phyloP scores from a whole-genome alignment of 1,139 yeast species.

The Pichia sp. region DNA sequence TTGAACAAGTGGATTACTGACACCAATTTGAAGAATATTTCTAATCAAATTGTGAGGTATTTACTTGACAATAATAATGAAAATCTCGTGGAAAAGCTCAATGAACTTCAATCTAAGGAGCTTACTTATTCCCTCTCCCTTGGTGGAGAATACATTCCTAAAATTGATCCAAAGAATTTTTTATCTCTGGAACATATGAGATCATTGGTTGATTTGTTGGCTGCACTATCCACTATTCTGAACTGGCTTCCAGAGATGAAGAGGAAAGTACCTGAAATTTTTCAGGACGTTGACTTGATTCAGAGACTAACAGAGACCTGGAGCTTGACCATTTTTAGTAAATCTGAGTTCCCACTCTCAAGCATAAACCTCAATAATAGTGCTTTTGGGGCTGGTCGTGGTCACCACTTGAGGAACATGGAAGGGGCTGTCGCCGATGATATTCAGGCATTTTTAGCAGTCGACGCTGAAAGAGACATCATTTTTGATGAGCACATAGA shows the following conservation, averaged over 20 bases:
- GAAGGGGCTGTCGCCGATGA: no score
- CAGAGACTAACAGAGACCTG: slow-evolving; percentile 23
- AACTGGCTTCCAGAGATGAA: slow-evolving; percentile 49
- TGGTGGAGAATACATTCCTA: slow-evolving; percentile 14
- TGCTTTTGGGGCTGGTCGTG: slow-evolving; percentile 3
- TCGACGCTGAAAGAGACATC: slow-evolving; percentile 7
- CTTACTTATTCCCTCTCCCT: slow-evolving; percentile 15
- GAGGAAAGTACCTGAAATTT: slow-evolving; percentile 34
- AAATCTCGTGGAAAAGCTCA: neutral
- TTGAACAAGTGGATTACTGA: slow-evolving; percentile 22
- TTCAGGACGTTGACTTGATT: slow-evolving; percentile 10
- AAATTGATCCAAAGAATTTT: slow-evolving; percentile 17
- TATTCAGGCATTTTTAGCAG: slow-evolving; percentile 11
- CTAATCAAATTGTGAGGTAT: slow-evolving; percentile 18
- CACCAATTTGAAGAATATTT: slow-evolving; percentile 14
- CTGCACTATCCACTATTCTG: slow-evolving; percentile 42
- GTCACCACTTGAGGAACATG: slow-evolving; percentile 25
- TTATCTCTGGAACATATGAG: slow-evolving; percentile 29
- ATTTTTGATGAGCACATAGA: slow-evolving; percentile 9
- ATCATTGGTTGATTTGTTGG: slow-evolving; percentile 41
- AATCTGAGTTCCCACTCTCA: slow-evolving; percentile 13
- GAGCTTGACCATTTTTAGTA: slow-evolving; percentile 18
- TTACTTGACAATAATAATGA: slow-evolving; percentile 4
- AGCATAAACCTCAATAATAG: slow-evolving; percentile 18
- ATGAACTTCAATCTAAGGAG: slow-evolving; percentile 15